A percentile compares a stretch with the other conserved stretches of the same genome.
phyloP scores from a whole-genome alignment of 495 filamentous ascomycete species.

The Hypoxylon perforatum region DNA sequence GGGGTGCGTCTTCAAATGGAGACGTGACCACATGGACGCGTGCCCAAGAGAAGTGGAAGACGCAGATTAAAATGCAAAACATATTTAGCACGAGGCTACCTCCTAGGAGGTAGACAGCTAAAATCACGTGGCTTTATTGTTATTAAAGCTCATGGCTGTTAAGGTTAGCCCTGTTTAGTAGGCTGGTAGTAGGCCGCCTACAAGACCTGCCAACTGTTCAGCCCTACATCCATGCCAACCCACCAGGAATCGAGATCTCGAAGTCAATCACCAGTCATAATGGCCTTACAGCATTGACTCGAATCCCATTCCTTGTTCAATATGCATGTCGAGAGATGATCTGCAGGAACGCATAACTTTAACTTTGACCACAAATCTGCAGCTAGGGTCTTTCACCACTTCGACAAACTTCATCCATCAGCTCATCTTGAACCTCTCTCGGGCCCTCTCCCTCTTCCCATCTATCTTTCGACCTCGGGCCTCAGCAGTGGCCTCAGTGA shows the following conservation, averaged over 20 bases:
- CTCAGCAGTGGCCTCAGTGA: constrained; percentile 10
- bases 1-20: not conserved
- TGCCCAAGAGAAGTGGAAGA: constrained; percentile 6
- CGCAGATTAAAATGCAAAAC: too few relatives aligned
- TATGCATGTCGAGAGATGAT: constrained; percentile 39
- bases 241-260: constrained; percentile 27
- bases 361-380: constrained; percentile 22
- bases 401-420: not conserved
- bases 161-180: not conserved
- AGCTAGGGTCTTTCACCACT: not conserved
- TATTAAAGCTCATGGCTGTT: constrained; percentile 13
- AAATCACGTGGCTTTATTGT: constrained; percentile 17
- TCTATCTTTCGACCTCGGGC: not conserved
- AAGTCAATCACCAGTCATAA: constrained; percentile 21
- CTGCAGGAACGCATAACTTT: constrained; percentile 29
- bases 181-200: not conserved
- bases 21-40: not conserved
- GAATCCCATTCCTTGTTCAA: constrained; percentile 13
- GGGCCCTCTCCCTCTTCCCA: not conserved
- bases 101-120: too few relatives aligned
- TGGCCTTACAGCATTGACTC: constrained; percentile 12
- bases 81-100: too few relatives aligned
- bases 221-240: constrained; percentile 22
- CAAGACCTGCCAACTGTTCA: constrained; percentile 15
- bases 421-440: not conserved